Evolutionary conservation across 202 grass and related monocot species (phyloP).

Genomic region (Carex arenaria): DNA sequence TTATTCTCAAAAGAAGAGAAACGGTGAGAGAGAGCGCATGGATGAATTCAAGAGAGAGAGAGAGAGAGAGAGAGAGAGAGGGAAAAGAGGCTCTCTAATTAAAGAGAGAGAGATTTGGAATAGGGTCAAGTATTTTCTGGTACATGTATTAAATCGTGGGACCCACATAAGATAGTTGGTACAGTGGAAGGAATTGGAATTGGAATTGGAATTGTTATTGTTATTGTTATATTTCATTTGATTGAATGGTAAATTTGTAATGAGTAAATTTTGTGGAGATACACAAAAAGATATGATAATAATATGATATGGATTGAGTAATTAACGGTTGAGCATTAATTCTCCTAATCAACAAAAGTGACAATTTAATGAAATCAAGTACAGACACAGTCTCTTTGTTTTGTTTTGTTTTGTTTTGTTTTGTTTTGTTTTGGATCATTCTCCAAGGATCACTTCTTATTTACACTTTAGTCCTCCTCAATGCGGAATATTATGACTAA

Average conservation of each 20-base stretch:
- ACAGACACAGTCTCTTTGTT: background rate
- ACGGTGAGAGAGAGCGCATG: background rate
- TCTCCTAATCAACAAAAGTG: constrained; percentile 15
- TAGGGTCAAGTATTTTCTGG: constrained; percentile 25
- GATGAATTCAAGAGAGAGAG: too few relatives aligned
- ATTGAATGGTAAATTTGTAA: background rate
- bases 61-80: background rate
- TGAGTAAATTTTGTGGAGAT: background rate
- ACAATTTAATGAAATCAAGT: background rate
- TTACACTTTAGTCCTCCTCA: background rate
- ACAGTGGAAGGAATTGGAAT: background rate
- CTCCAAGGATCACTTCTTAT: background rate
- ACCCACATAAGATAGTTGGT: constrained; percentile 14
- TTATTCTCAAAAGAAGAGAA: constrained; percentile 58
- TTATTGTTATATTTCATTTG: background rate
- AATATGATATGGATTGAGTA: constrained; percentile 16
- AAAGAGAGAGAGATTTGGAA: background rate
- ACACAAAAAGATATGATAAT: background rate
- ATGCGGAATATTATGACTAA: background rate
- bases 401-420: background rate
- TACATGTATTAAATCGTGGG: constrained; percentile 9
- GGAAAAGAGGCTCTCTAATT: background rate
- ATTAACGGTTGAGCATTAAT: background rate
- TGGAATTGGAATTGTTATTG: too few relatives aligned
- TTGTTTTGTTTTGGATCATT: background rate